A percentile compares a stretch with the other conserved stretches of the same genome.
Conservation (phyloP, 768 basidiomycete genomes). For the Psilocybe cyanescens region DNA sequence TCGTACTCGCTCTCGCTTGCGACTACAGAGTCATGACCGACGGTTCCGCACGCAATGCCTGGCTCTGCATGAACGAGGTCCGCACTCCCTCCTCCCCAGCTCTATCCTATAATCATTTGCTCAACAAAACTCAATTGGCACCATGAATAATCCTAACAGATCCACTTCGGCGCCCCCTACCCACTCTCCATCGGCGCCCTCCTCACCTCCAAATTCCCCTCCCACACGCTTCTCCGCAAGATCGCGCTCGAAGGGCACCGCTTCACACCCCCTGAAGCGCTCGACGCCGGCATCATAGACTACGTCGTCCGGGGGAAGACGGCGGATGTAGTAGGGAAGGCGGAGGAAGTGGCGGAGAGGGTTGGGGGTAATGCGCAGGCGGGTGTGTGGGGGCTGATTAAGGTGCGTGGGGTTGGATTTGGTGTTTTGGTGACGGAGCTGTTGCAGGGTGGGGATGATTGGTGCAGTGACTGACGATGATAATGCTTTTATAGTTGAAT, state of each 20-base stretch:
- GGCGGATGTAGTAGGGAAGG: conserved; percentile 62
- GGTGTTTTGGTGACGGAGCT: background rate
- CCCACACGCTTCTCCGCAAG: conserved; percentile 62
- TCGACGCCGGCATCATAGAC: conserved; percentile 72
- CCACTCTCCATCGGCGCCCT: conserved; percentile 73
- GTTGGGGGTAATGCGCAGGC: conserved; percentile 52
- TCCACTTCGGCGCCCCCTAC: conserved; percentile 84
- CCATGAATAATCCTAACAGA: conserved; percentile 34
- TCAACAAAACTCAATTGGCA: background rate
- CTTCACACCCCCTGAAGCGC: conserved; percentile 75
- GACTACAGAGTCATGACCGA: conserved; percentile 92
- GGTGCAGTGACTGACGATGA: background rate
- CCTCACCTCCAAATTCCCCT: conserved; percentile 65
- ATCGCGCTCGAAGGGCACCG: conserved; percentile 81
- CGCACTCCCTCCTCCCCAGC: conserved; percentile 4
- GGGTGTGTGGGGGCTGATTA: conserved; percentile 78
- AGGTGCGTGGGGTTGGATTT: conserved; percentile 40
- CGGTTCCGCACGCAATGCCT: conserved; percentile 75
- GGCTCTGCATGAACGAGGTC: conserved; percentile 95
- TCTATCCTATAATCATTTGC: background rate
- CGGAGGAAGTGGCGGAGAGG: conserved; percentile 61
- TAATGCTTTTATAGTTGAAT: conserved; percentile 41
- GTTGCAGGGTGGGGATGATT: too few species aligned
- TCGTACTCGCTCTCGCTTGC: conserved; percentile 79
- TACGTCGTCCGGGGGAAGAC: conserved; percentile 66